Evolutionary conservation across 225 moss, liverwort and hornwort genomes (phyloP), one percentile per base, ranked within the genome.

Genomic region (Antitrichia curtipendula): DNA sequence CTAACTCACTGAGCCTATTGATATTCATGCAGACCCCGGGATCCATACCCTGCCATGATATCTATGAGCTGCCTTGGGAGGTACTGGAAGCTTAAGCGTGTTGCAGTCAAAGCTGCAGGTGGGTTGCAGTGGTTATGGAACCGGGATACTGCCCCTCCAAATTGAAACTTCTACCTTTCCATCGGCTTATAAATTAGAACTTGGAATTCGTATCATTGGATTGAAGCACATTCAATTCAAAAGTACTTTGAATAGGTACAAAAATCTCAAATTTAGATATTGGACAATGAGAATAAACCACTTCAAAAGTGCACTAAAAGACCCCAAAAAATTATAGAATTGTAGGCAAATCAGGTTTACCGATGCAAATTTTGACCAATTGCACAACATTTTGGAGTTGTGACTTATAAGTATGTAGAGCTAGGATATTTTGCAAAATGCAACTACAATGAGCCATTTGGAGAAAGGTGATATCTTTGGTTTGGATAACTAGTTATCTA

Each of bases 281-380:
- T 9, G 6, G 3, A 28, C 43, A 27, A 70, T 15, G 5, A 9
- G 25, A 43, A 3, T 25, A 41, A 5, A 41, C 0, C 1, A 1
- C 16, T 32, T 50, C 6, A 32, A 21, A 72, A 50, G 32, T 2
- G 8, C 21, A 32, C 3, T 29, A 1, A 2, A 2, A 50, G 3
- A 9, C n/a, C n/a, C n/a, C 27, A 19, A 32, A 21, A 43, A 17
- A 21, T 1, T 49, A 5, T 8, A 21, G 1, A 19, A 1, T 29
- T 47, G 18, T 47, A 47, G 7, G 31, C 11, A 11, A 73, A 31
- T 73, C 1, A 14, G 0, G 0, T 14, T 24, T 69, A 24, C 8
- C 1, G 25, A 25, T 25, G 27, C 5, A 70, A 41, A 41, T 5
- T 69, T 24, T 13, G 40, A 3, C 3, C 13, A 69, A 41, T 69